Evolutionary conservation across 208 protist species (phyloP).

Genomic region (Novymonas esmeraldas): DNA sequence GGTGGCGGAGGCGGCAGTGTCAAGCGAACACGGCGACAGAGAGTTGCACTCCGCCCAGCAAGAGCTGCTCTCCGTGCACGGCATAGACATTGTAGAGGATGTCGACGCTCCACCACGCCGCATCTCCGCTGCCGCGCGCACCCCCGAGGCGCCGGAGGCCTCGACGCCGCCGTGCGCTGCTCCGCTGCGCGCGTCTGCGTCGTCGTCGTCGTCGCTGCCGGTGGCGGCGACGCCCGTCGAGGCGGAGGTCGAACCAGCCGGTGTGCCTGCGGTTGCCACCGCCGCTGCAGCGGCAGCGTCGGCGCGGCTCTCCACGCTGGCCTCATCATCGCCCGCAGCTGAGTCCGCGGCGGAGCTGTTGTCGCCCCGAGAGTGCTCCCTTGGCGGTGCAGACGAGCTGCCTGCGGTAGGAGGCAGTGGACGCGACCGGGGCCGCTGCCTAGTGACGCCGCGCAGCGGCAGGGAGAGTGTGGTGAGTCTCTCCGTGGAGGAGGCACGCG

Average conservation of each 20-base stretch:
- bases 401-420: too few relatives aligned
- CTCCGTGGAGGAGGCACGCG: too few relatives aligned
- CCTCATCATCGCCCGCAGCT: background rate
- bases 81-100: slow-evolving; percentile 4
- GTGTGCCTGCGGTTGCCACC: too few relatives aligned
- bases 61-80: slow-evolving; percentile 6
- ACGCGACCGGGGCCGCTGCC: background rate
- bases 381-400: background rate
- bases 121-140: background rate
- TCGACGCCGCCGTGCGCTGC: background rate
- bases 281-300: too few relatives aligned
- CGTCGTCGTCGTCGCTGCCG: background rate
- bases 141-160: background rate
- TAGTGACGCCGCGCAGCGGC: too few relatives aligned
- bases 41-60: slow-evolving; percentile 2
- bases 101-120: slow-evolving; percentile 10
- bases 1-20: too few relatives aligned
- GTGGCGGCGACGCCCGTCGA: too few relatives aligned
- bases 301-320: background rate
- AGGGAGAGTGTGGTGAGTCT: too few relatives aligned
- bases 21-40: too few relatives aligned
- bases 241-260: too few relatives aligned
- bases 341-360: background rate
- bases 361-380: background rate
- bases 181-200: background rate